Evolutionary conservation across 106 monocot species (phyloP).

Genomic region (Allium sativum): DNA sequence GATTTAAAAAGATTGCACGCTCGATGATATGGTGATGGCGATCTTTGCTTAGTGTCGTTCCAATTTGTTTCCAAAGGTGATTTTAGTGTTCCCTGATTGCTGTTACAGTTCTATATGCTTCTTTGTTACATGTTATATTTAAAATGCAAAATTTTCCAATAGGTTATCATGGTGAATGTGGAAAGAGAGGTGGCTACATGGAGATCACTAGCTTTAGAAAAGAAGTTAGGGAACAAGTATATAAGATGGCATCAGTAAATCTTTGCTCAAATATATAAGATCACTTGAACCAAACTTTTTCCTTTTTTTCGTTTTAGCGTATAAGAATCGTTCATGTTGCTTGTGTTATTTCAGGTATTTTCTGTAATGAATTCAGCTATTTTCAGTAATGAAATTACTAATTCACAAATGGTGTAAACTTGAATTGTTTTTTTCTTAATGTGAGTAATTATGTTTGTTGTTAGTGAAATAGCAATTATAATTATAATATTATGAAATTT

Average conservation of each 20-base stretch:
- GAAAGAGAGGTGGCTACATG: conserved; percentile 96
- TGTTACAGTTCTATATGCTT: background rate
- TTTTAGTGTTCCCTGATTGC: background rate
- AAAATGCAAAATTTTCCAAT: too few species aligned
- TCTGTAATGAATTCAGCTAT: too few species aligned
- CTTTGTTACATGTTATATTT: background rate
- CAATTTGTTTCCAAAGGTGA: conserved; percentile 93
- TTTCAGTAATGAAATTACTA: too few species aligned
- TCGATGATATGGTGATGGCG: conserved; percentile 72
- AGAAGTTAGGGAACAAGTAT: conserved; percentile 85
- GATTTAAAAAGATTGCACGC: conserved; percentile 90
- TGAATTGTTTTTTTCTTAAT: too few species aligned
- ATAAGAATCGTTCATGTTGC: too few species aligned
- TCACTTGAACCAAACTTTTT: too few species aligned
- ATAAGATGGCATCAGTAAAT: conserved; percentile 95
- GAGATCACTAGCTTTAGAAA: conserved; percentile 76
- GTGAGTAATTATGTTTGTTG: too few species aligned
- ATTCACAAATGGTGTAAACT: too few species aligned
- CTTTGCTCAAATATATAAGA: conserved; percentile 95
- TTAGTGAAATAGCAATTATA: too few species aligned
- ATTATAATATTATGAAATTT: too few species aligned
- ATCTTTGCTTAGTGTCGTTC: conserved; percentile 77
- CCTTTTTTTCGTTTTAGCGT: too few species aligned
- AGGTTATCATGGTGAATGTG: conserved; percentile 98
- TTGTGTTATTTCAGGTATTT: too few species aligned